These are phyloP conservation scores for Verticillium tricorpus DNA, from an alignment of 2,329 filamentous ascomycete species.

Conservation along the genomic window DNA sequence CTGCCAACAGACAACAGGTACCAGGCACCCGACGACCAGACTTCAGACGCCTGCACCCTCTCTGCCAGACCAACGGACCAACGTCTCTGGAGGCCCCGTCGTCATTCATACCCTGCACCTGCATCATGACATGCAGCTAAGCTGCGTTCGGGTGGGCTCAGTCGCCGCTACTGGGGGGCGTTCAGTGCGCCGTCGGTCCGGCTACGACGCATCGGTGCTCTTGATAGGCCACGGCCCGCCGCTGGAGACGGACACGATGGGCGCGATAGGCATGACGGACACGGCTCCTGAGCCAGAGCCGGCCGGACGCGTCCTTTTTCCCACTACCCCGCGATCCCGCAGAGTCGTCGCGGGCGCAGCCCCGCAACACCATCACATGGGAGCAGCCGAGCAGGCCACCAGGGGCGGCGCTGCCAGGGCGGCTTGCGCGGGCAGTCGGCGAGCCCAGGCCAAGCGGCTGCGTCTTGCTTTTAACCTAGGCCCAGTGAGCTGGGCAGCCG, in stretches of 20 bases:
- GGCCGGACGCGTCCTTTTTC: not conserved
- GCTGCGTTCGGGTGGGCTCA: constrained; percentile 1
- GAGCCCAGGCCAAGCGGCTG: not conserved
- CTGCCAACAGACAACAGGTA: not conserved
- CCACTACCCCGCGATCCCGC: constrained; percentile 5
- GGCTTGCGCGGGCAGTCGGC: not conserved
- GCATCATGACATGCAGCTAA: constrained; percentile 12
- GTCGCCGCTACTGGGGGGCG: not conserved
- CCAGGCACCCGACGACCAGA: not conserved
- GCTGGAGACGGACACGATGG: not conserved
- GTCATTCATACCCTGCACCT: constrained; percentile 2
- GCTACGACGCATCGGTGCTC: not conserved
- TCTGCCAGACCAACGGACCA: not conserved
- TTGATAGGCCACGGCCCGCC: not conserved
- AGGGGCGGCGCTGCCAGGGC: not conserved
- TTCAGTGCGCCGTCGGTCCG: not conserved
- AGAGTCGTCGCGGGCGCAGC: not conserved
- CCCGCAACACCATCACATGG: constrained; percentile 3
- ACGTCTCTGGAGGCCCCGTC: not conserved
- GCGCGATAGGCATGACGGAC: not conserved
- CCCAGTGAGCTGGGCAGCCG: not conserved
- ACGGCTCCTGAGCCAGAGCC: not conserved
- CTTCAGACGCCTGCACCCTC: no score
- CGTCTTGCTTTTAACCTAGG: not conserved
- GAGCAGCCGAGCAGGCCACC: not conserved